A percentile compares a stretch with the other conserved stretches of the same genome.
These are phyloP conservation scores for Salvia sclarea DNA, from an alignment of 305 asterid genomes.

Conservation along the genomic window DNA sequence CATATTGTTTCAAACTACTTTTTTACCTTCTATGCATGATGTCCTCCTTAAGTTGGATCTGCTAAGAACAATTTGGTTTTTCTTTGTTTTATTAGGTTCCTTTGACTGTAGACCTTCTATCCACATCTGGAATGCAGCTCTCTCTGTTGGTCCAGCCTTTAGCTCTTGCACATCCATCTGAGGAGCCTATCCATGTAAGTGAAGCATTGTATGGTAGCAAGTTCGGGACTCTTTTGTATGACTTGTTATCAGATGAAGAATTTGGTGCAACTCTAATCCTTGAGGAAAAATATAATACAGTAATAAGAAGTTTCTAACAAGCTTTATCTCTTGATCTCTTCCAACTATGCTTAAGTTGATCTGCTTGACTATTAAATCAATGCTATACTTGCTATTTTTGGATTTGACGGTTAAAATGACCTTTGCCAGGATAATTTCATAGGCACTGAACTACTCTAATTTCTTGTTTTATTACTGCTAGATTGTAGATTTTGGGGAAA, in stretches of 20 bases:
- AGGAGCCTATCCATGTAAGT: constrained; percentile 90
- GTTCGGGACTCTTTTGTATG: constrained; percentile 10
- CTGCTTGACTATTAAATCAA: constrained; percentile 13
- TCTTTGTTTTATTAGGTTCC: constrained; percentile 66
- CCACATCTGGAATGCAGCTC: constrained; percentile 96
- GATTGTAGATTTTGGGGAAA: constrained; percentile 98
- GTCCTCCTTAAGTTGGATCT: constrained; percentile 13
- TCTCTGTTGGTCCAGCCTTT: constrained; percentile 97
- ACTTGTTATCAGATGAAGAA: constrained; percentile 8
- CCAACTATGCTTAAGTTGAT: not conserved
- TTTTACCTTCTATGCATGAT: constrained; percentile 6
- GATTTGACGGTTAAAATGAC: constrained; percentile 20
- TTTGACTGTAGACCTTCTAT: constrained; percentile 89
- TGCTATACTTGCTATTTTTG: constrained; percentile 14
- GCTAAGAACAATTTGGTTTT: constrained; percentile 20
- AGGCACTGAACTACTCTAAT: not conserved
- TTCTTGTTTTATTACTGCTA: constrained; percentile 33
- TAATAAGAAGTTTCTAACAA: not conserved
- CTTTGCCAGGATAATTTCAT: constrained; percentile 23
- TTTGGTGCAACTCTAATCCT: not conserved
- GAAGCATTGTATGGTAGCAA: constrained; percentile 29
- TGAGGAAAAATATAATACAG: constrained; percentile 2
- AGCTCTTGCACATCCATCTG: constrained; percentile 96
- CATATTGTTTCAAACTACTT: constrained; percentile 18
- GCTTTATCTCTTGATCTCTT: constrained; percentile 15